A percentile compares a stretch with the other conserved stretches of the same genome.
Evolutionary conservation across 2,329 filamentous ascomycete genomes (phyloP).

Genomic region (Microascus cirrosus): DNA sequence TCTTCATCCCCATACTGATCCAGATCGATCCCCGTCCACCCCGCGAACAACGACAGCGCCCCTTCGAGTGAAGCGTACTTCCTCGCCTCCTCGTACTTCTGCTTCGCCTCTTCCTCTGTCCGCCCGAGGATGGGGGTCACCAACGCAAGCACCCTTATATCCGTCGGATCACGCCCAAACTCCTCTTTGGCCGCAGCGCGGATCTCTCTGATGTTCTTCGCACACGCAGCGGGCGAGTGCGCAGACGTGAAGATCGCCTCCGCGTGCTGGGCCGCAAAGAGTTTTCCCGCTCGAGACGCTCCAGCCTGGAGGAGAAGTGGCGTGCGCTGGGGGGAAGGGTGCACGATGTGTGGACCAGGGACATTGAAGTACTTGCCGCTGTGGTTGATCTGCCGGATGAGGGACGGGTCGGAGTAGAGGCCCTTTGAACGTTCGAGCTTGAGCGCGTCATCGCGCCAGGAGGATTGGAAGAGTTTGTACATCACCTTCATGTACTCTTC

Average conservation of each 20-base stretch:
- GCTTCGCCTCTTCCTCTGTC: slow-evolving; percentile 55
- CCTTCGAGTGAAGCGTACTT: slow-evolving; percentile 51
- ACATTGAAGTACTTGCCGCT: slow-evolving; percentile 52
- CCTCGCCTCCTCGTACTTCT: slow-evolving; percentile 50
- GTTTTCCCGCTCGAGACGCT: slow-evolving; percentile 53
- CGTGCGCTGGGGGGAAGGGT: slow-evolving; percentile 56
- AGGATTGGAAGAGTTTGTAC: slow-evolving; percentile 57
- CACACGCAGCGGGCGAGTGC: slow-evolving; percentile 50
- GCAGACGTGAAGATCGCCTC: slow-evolving; percentile 62
- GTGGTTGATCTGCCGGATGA: slow-evolving; percentile 57
- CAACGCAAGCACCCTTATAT: slow-evolving; percentile 58
- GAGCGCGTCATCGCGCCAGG: slow-evolving; percentile 57
- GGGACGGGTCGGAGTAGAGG: slow-evolving; percentile 38
- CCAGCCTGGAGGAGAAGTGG: slow-evolving; percentile 62
- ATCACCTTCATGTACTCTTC: slow-evolving; percentile 55
- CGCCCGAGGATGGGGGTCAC: slow-evolving; percentile 53
- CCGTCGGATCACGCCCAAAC: slow-evolving; percentile 44
- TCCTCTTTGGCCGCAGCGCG: slow-evolving; percentile 38
- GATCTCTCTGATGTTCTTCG: slow-evolving; percentile 52
- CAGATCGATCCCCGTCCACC: slow-evolving; percentile 55
- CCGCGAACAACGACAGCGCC: slow-evolving; percentile 59
- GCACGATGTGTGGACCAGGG: slow-evolving; percentile 53
- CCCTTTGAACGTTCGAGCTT: slow-evolving; percentile 44
- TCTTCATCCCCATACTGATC: slow-evolving; percentile 52
- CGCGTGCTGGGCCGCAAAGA: slow-evolving; percentile 58